These are phyloP conservation scores for Colletotrichum musae DNA, from an alignment of 2,329 filamentous ascomycete species.

Conservation along the genomic window DNA sequence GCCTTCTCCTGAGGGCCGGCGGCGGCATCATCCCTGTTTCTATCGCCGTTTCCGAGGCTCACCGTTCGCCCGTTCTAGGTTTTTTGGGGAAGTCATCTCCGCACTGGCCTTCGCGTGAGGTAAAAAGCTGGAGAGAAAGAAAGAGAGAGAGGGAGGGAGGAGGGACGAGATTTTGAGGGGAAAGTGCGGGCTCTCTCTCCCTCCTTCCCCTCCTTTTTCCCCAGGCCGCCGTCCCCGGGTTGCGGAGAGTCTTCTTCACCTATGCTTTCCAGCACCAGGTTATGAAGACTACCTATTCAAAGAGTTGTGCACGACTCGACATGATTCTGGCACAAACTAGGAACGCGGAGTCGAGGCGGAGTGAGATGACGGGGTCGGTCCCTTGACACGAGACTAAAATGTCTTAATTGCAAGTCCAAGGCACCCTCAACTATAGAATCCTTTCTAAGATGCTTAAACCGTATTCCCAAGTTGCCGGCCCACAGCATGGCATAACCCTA, in stretches of 20 bases:
- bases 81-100: conserved; percentile 38
- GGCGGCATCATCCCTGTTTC: not conserved
- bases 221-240: not conserved
- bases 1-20: not conserved
- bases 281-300: not conserved
- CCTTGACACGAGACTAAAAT: not conserved
- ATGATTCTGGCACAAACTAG: conserved; percentile 4
- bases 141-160: not conserved
- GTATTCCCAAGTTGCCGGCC: not conserved
- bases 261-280: too few species aligned
- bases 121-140: conserved; percentile 20
- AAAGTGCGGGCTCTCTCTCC: conserved; percentile 15
- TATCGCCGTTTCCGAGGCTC: not conserved
- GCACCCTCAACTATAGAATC: not conserved
- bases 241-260: conserved; percentile 16
- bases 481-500: conserved; percentile 11
- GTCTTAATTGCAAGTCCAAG: conserved; percentile 9
- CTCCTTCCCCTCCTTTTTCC: conserved; percentile 4
- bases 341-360: conserved; percentile 14
- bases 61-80: not conserved
- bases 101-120: conserved; percentile 20
- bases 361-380: not conserved
- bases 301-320: not conserved
- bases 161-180: conserved; percentile 24
- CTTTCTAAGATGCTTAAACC: conserved; percentile 5